These are phyloP conservation scores for Naumovozyma castellii DNA, from an alignment of 805 yeast genomes.

Conservation along the genomic window DNA sequence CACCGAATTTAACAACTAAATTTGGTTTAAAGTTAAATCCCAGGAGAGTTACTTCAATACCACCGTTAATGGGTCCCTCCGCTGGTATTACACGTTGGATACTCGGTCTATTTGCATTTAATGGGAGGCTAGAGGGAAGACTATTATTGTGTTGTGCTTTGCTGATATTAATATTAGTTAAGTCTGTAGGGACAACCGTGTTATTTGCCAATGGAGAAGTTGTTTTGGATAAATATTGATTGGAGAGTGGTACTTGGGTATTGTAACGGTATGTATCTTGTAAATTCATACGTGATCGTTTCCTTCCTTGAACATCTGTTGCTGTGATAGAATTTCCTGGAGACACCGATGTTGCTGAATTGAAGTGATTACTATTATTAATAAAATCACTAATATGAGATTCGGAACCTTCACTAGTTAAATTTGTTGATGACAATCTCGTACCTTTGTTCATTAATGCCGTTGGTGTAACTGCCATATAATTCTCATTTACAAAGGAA, in stretches of 20 bases:
- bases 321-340: conserved; percentile 4
- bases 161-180: background rate
- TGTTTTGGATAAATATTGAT: background rate
- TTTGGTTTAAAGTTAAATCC: conserved; percentile 85
- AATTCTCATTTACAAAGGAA: background rate
- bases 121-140: background rate
- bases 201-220: background rate
- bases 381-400: conserved; percentile 21
- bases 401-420: conserved; percentile 52
- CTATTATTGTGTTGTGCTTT: background rate
- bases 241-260: background rate
- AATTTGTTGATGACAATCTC: conserved; percentile 43
- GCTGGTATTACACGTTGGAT: conserved; percentile 89
- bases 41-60: conserved; percentile 83
- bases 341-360: background rate
- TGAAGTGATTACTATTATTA: conserved; percentile 1
- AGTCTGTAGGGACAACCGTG: background rate
- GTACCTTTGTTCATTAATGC: background rate
- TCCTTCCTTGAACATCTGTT: conserved; percentile 5
- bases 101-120: conserved; percentile 33
- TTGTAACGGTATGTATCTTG: background rate
- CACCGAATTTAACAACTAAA: conserved; percentile 77
- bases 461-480: conserved; percentile 2
- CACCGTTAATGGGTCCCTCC: conserved; percentile 93
- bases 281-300: conserved; percentile 9